Evolutionary conservation across 495 filamentous ascomycete genomes (phyloP).

Genomic region (Parachaetomium inaequale): DNA sequence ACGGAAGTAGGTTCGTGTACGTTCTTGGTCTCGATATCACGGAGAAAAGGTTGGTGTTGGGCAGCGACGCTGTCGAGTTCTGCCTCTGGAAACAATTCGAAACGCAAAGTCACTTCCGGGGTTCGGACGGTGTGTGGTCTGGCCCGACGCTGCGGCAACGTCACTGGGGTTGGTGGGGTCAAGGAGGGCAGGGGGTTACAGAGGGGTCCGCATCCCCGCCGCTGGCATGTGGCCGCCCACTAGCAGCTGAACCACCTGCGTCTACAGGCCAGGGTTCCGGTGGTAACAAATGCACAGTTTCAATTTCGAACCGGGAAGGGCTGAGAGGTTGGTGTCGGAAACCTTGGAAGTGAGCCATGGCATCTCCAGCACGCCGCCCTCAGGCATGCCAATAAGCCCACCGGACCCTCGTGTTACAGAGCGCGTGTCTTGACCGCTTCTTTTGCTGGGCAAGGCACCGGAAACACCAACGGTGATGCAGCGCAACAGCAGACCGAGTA

Average conservation of each 20-base stretch:
- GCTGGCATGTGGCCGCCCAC: constrained; percentile 2
- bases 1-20: neutral
- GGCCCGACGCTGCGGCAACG: constrained; percentile 20
- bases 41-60: neutral
- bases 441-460: neutral
- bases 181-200: constrained; percentile 6
- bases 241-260: constrained; percentile 1
- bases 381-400: constrained; percentile 10
- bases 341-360: constrained; percentile 9
- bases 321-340: constrained; percentile 8
- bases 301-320: neutral
- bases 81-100: constrained; percentile 29
- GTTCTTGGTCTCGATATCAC: neutral
- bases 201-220: neutral
- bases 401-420: neutral
- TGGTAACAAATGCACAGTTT: neutral
- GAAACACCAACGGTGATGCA: constrained; percentile 1
- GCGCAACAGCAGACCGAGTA: neutral
- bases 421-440: neutral
- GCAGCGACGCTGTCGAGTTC: neutral
- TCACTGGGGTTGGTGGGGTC: constrained; percentile 29
- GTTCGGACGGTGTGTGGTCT: constrained; percentile 4
- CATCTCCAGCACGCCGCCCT: constrained; percentile 8
- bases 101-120: constrained; percentile 25
- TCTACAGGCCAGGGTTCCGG: neutral